Evolutionary conservation across 148 eudicot species (phyloP), one percentile per base, ranked within the genome.

Genomic region (Spergularia bocconei): DNA sequence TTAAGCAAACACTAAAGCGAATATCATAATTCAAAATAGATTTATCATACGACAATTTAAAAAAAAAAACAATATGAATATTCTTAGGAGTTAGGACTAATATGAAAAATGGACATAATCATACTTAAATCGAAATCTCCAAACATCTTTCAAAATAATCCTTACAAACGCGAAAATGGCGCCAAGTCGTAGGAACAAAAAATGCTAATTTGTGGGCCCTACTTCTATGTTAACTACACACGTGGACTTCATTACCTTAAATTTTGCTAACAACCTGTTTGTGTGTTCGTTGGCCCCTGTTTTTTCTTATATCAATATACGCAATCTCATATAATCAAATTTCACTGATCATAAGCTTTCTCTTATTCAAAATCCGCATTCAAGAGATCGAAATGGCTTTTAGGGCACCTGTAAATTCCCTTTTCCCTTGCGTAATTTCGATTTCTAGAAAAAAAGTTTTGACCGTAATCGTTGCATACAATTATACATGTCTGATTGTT

Each of bases 351-450:
- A 59, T 61, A 41, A 13, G 50, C 50, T 33, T 36, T 53, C 21
- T 38, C 19, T 33, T 33, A 29, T 13, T n/a, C 51, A 47, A 44
- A 29, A 20, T 75, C 12, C 7, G 10, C 23, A 78, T 23, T 39
- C 29, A 39, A 15, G 25, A 55, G 38, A 69, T 69, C 71, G 73
- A 67, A 73, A 79, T 79, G 81, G 81, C 81, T 66, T 72, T 67
- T 17, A 79, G 77, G 41, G 47, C 41, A 59, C 13, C 77, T 19
- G 81, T 79, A 21, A 29, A 79, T 73, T 50, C 14, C 52, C 15
- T 47, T 13, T 48, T 15, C 67, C 2, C 11, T 55, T 7, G 17
- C 29, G 7, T 50, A 23, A 48, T 63, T 36, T 29, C 36, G 36
- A 5, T 58, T 60, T 41, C 11, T 17, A 4, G 13, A 3, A 23